Evolutionary conservation across 163 green algal genomes (phyloP).

Genomic region (Coccomyxa subellipsoidea): DNA sequence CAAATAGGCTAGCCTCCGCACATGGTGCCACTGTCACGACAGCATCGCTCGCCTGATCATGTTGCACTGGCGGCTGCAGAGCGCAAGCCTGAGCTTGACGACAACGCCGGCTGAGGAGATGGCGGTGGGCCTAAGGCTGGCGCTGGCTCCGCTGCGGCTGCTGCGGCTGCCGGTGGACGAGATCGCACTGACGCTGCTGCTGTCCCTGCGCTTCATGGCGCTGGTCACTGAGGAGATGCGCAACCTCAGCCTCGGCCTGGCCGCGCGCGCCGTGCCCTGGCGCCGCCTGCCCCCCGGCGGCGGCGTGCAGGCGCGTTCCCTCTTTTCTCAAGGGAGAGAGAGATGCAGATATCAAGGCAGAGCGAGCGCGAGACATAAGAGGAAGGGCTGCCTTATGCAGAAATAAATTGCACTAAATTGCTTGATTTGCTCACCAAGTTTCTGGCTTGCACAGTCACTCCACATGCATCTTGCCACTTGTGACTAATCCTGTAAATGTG

Average conservation of each 20-base stretch:
- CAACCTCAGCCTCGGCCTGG: conserved; percentile 63
- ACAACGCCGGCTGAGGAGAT: conserved; percentile 84
- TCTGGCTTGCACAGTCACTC: too few relatives aligned
- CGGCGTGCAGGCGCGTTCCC: conserved; percentile 10
- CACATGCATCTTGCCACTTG: too few relatives aligned
- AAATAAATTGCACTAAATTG: too few relatives aligned
- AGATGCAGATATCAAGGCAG: too few relatives aligned
- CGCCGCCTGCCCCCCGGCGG: conserved; percentile 36
- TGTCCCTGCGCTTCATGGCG: conserved; percentile 87
- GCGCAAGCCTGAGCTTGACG: conserved; percentile 76
- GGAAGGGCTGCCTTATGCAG: too few relatives aligned
- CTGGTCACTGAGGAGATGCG: conserved; percentile 85
- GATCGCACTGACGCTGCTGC: conserved; percentile 73
- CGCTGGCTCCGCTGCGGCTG: conserved; percentile 60
- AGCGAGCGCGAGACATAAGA: too few relatives aligned
- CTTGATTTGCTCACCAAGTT: too few relatives aligned
- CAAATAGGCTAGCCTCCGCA: too few relatives aligned
- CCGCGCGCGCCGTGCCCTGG: conserved; percentile 68
- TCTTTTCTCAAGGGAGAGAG: too few relatives aligned
- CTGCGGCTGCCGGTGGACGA: conserved; percentile 55
- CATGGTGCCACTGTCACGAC: too few relatives aligned
- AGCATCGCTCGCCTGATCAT: too few relatives aligned
- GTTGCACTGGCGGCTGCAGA: conserved; percentile 25
- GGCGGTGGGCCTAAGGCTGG: conserved; percentile 60
- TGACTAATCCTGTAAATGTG: too few relatives aligned